A percentile compares a stretch with the other conserved stretches of the same genome.
Evolutionary conservation across 495 filamentous ascomycete genomes (phyloP).

Genomic region (Trichoderma reesei): DNA sequence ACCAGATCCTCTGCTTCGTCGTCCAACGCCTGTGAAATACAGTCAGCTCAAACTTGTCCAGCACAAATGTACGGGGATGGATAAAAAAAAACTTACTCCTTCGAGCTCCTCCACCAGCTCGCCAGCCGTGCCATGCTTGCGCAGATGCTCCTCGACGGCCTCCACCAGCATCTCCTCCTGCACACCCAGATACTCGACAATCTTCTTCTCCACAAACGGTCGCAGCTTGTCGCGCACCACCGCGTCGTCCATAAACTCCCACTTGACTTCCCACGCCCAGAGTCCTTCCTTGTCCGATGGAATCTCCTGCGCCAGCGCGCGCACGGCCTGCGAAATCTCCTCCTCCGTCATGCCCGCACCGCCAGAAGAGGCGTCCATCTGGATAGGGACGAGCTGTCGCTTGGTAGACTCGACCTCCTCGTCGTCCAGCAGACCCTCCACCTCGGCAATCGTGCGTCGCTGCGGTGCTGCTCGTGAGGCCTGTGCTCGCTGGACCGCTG

Average conservation of each 20-base stretch:
- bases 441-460: constrained; percentile 79
- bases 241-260: constrained; percentile 84
- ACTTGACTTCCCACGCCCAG: constrained; percentile 87
- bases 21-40: constrained; percentile 59
- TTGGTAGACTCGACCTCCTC: constrained; percentile 66
- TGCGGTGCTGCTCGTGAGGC: constrained; percentile 56
- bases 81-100: constrained; percentile 50
- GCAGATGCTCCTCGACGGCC: constrained; percentile 79
- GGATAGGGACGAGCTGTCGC: constrained; percentile 82
- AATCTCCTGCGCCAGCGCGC: constrained; percentile 80
- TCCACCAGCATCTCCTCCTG: constrained; percentile 95
- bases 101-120: constrained; percentile 76
- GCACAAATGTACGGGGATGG: neutral
- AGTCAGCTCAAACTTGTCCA: constrained; percentile 18
- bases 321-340: constrained; percentile 68
- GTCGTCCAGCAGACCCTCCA: constrained; percentile 88
- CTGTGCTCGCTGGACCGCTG: constrained; percentile 71
- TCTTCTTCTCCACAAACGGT: constrained; percentile 96
- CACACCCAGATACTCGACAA: constrained; percentile 90
- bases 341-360: constrained; percentile 67
- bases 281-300: constrained; percentile 77
- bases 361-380: constrained; percentile 67
- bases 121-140: constrained; percentile 63
- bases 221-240: constrained; percentile 79
- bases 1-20: constrained; percentile 92